Conservation (phyloP, 2,329 filamentous ascomycete species). For the Byssochlamys sp. region DNA sequence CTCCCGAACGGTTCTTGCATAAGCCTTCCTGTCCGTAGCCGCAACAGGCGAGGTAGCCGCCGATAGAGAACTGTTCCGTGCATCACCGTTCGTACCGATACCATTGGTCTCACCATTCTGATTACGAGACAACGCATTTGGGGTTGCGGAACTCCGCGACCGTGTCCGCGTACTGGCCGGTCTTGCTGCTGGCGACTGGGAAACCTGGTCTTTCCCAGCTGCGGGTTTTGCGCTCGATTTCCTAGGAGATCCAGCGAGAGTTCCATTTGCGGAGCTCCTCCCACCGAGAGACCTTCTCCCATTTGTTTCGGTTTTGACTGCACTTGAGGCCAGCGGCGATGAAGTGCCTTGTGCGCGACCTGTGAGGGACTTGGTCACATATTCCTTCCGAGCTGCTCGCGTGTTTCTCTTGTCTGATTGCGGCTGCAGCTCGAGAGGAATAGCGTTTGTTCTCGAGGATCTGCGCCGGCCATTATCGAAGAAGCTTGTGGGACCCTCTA, state of each 20-base stretch:
- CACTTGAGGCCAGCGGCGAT: constrained; percentile 22
- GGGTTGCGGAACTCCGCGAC: constrained; percentile 20
- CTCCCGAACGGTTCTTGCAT: constrained; percentile 1
- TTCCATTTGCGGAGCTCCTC: constrained; percentile 21
- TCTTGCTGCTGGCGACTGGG: constrained; percentile 20
- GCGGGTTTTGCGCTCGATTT: constrained; percentile 12
- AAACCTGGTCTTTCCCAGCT: constrained; percentile 13
- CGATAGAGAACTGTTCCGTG: constrained; percentile 19
- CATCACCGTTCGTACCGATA: constrained; percentile 15
- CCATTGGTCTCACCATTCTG: constrained; percentile 12
- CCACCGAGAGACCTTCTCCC: constrained; percentile 20
- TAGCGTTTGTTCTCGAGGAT: constrained; percentile 46
- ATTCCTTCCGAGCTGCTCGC: constrained; percentile 29
- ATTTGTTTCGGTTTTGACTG: constrained; percentile 19
- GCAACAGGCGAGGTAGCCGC: constrained; percentile 10
- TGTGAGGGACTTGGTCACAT: constrained; percentile 21
- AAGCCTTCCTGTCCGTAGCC: constrained; percentile 6
- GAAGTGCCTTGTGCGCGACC: constrained; percentile 17
- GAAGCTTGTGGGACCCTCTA: constrained; percentile 80
- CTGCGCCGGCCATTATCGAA: constrained; percentile 53
- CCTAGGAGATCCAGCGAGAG: constrained; percentile 5
- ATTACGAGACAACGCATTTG: constrained; percentile 9
- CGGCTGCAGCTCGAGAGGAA: constrained; percentile 40
- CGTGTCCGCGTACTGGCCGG: constrained; percentile 17
- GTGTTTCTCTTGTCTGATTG: constrained; percentile 40